These are phyloP conservation scores for Barnettozyma sucrosica DNA, from an alignment of 805 yeast species.

Conservation along the genomic window DNA sequence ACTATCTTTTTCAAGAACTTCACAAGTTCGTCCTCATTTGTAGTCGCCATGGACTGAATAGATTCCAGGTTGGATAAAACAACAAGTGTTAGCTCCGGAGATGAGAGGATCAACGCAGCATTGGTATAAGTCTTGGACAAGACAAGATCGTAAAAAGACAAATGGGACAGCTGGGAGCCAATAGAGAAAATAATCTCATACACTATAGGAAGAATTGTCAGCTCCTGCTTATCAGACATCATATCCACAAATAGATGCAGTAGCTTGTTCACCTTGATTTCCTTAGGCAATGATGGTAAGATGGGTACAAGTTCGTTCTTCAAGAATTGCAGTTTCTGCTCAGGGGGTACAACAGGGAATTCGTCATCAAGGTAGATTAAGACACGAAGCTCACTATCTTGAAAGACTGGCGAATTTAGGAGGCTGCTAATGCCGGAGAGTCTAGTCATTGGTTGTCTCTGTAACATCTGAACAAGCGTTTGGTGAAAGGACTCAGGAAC, in stretches of 20 bases:
- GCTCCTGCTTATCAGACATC: conserved; percentile 34
- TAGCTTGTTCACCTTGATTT: conserved; percentile 47
- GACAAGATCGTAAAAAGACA: conserved; percentile 71
- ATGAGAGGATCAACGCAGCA: conserved; percentile 29
- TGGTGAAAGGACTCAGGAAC: conserved; percentile 51
- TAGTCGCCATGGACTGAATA: conserved; percentile 39
- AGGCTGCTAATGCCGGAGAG: conserved; percentile 53
- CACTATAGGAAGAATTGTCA: conserved; percentile 38
- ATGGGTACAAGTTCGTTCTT: conserved; percentile 8
- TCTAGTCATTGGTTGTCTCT: conserved; percentile 52
- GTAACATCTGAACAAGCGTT: conserved; percentile 47
- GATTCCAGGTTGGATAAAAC: conserved; percentile 43
- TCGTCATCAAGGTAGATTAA: conserved; percentile 13
- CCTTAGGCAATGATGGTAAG: conserved; percentile 4
- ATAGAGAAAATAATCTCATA: conserved; percentile 54
- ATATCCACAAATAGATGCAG: conserved; percentile 60
- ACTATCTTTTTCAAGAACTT: conserved; percentile 41
- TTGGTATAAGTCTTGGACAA: conserved; percentile 33
- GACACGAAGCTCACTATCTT: conserved; percentile 4
- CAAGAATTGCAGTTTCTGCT: conserved; percentile 6
- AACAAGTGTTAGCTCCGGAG: conserved; percentile 37
- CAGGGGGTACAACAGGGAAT: conserved; percentile 5
- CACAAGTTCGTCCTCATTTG: conserved; percentile 43
- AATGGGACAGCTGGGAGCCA: conserved; percentile 58
- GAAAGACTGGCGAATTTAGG: conserved; percentile 35